phyloP scores from a whole-genome alignment of 192 early-diverging fungal species.

The Backusella tuberculispora region DNA sequence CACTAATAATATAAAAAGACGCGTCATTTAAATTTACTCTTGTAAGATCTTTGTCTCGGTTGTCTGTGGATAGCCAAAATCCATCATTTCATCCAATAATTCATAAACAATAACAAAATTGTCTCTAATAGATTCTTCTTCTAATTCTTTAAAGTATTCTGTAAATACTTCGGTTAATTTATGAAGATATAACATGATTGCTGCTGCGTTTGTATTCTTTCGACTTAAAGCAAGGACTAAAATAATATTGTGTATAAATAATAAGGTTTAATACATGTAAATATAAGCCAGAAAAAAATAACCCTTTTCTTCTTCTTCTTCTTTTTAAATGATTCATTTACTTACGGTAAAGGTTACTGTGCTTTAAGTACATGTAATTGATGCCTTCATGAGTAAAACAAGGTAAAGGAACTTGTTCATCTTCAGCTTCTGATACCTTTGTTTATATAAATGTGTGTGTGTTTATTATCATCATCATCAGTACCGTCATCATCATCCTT shows the following conservation, averaged over 20 bases:
- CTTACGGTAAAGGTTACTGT: conserved; percentile 95
- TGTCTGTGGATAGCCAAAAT: conserved; percentile 89
- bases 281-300: background rate
- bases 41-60: conserved; percentile 88
- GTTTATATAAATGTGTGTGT: background rate
- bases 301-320: background rate
- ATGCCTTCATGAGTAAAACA: conserved; percentile 96
- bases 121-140: conserved; percentile 89
- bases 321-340: conserved; percentile 3
- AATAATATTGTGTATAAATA: background rate
- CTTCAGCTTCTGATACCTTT: conserved; percentile 78
- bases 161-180: conserved; percentile 91
- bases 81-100: conserved; percentile 92
- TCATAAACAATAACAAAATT: conserved; percentile 94
- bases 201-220: conserved; percentile 98
- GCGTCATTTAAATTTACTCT: conserved; percentile 49
- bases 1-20: background rate
- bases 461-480: background rate
- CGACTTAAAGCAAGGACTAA: conserved; percentile 92
- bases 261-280: background rate
- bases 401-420: conserved; percentile 88
- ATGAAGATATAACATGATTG: conserved; percentile 93
- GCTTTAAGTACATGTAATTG: conserved; percentile 91
- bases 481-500: background rate
- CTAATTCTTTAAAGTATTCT: conserved; percentile 90